Base-by-base conservation (phyloP, 768 basidiomycete species). In the Boletellus emodensis region DNA sequence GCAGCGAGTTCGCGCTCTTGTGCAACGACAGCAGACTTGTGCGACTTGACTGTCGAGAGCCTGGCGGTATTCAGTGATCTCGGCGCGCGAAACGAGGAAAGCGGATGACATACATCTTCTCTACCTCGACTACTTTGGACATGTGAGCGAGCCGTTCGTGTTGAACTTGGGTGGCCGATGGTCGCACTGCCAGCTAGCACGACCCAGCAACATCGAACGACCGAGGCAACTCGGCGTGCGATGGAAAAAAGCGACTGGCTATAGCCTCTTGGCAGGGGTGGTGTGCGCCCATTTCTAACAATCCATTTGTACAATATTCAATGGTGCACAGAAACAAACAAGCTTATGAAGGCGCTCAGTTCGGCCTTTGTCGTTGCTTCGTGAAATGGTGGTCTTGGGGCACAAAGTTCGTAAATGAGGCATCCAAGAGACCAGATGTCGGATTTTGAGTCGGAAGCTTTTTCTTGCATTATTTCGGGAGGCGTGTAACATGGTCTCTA, bases 341-440 rank as follows among this genome's bases (percentile, higher is more conserved):
- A 85, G 86, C 89, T 77, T 63, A 96, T 89, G 51, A 84, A 79
- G 50, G 85, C 83, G 50, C 86, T 88, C 11, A 95, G 76, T 62
- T 95, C 92, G 2, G 80, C 76, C 53, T 94, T 91, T 0, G 93
- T 94, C 66, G 90, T 87, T 1, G 94, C 92, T 67, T 91, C 91
- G 58, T 94, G 87, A 63, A 96, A 96, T 6, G 93, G 94, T 0
- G 94, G 94, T 59, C 88, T 88, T 46, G 94, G 76, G 0, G 95
- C 93, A 56, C 95, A 98, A 35, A 98, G 80, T 71, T 98, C 96
- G 67, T 90, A 98, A 22, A 97, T 90, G 28, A 98, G 78, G 70
- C 96, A 99, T 1, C 96, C 96, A 24, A 98, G 77, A 4, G 92
- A 94, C 96, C 96, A 99, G 42, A 99, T 97, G 63, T 99, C 96